Conservation (phyloP, 345 rosid genomes). For the Rhodamnia argentea region DNA sequence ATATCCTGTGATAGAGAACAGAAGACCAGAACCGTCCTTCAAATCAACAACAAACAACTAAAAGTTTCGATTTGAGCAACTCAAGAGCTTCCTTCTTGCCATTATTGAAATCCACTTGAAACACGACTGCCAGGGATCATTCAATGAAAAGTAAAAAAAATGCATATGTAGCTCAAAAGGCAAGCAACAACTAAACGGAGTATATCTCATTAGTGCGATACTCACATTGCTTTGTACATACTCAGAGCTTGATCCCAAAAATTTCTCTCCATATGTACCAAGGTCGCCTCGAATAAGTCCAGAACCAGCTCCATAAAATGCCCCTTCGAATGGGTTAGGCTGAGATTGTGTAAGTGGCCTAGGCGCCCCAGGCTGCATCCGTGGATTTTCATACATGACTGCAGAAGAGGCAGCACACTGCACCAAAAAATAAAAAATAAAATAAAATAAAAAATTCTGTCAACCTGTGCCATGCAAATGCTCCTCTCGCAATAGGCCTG, state of each 20-base stretch:
- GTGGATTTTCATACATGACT: conserved; percentile 76
- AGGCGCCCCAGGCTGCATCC: conserved; percentile 58
- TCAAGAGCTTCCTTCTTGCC: neutral
- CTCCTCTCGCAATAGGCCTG: no score
- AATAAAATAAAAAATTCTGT: neutral
- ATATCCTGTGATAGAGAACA: neutral
- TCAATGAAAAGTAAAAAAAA: neutral
- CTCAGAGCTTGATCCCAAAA: conserved; percentile 88
- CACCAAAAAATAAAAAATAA: neutral
- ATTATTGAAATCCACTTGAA: neutral
- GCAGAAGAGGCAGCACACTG: neutral
- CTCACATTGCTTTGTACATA: conserved; percentile 99
- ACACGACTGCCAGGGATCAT: neutral
- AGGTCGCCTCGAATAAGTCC: conserved; percentile 78
- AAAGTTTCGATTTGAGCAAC: neutral
- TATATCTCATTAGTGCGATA: neutral
- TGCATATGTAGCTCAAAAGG: neutral
- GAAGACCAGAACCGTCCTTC: neutral
- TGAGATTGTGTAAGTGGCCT: conserved; percentile 47
- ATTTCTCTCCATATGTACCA: conserved; percentile 88
- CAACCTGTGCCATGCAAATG: neutral
- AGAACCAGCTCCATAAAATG: conserved; percentile 88
- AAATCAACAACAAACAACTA: neutral
- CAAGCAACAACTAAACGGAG: neutral
- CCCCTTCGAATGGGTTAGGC: conserved; percentile 81